Percentiles rank a stretch among this genome's conserved stretches.
Evolutionary conservation across 805 yeast genomes (phyloP).

Genomic region (Citeromyces nyonsensis): DNA sequence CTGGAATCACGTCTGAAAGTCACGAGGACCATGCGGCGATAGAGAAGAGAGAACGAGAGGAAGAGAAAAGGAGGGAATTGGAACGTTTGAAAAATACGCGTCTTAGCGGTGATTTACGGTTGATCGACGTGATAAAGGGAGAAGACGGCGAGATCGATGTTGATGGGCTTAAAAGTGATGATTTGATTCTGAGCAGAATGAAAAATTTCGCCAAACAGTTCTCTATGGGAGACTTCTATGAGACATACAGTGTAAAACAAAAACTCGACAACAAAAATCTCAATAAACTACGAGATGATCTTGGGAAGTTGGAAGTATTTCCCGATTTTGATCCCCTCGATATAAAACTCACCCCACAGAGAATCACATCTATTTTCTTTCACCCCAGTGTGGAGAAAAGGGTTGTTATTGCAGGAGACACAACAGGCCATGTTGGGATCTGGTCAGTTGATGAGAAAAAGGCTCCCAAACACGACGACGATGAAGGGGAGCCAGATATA

Average conservation of each 20-base stretch:
- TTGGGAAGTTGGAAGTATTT: constrained; percentile 33
- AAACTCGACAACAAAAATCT: constrained; percentile 26
- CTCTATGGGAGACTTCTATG: constrained; percentile 61
- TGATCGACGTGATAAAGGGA: constrained; percentile 40
- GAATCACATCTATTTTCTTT: constrained; percentile 61
- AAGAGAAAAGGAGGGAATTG: constrained; percentile 15
- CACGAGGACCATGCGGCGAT: constrained; percentile 20
- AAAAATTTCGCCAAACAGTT: constrained; percentile 29
- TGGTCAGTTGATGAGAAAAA: constrained; percentile 49
- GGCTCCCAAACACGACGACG: constrained; percentile 18
- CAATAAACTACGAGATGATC: constrained; percentile 31
- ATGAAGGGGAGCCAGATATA: constrained; percentile 30
- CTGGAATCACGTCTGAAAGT: constrained; percentile 52
- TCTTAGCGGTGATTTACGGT: constrained; percentile 47
- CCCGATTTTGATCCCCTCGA: constrained; percentile 52
- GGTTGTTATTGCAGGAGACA: constrained; percentile 76
- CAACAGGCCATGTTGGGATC: constrained; percentile 71
- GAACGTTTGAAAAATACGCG: constrained; percentile 40
- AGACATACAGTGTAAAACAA: constrained; percentile 17
- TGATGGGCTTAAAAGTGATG: constrained; percentile 10
- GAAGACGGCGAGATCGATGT: constrained; percentile 9
- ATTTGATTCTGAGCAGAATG: constrained; percentile 14
- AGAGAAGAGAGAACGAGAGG: constrained; percentile 20
- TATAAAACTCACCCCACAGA: constrained; percentile 50
- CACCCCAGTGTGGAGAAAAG: constrained; percentile 59